Evolutionary conservation across 345 rosid genomes (phyloP).

Genomic region (Aquilaria malaccensis): DNA sequence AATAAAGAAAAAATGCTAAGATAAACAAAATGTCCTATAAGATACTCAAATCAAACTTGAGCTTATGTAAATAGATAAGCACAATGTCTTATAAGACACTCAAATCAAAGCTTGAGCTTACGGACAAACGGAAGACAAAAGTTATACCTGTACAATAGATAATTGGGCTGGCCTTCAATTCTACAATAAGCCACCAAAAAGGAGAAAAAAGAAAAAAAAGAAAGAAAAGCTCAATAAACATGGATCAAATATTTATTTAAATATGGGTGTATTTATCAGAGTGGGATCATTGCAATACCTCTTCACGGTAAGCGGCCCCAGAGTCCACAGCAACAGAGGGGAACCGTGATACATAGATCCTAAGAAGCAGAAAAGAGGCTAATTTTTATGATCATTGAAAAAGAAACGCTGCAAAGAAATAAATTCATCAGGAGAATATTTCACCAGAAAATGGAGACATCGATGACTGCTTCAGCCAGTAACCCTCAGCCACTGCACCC

Average conservation of each 20-base stretch:
- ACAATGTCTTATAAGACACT: not conserved
- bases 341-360: conserved; percentile 99
- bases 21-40: not conserved
- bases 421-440: not conserved
- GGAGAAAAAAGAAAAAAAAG: not conserved
- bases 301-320: conserved; percentile 74
- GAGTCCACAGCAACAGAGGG: conserved; percentile 66
- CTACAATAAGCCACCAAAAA: conserved; percentile 32
- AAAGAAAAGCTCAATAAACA: not conserved
- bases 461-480: conserved; percentile 87
- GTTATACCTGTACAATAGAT: conserved; percentile 62
- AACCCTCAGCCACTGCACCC: conserved; percentile 82
- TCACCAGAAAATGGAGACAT: conserved; percentile 92
- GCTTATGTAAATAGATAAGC: not conserved
- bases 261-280: not conserved
- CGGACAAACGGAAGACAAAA: not conserved
- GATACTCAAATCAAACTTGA: not conserved
- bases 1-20: not conserved
- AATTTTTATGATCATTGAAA: not conserved
- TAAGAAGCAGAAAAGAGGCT: conserved; percentile 17
- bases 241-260: not conserved
- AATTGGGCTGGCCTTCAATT: conserved; percentile 68
- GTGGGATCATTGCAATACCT: conserved; percentile 30
- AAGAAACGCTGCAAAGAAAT: not conserved
- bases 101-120: not conserved